phyloP scores from a whole-genome alignment of 2,329 filamentous ascomycete genomes.

The Scolecobasidium constrictum region DNA sequence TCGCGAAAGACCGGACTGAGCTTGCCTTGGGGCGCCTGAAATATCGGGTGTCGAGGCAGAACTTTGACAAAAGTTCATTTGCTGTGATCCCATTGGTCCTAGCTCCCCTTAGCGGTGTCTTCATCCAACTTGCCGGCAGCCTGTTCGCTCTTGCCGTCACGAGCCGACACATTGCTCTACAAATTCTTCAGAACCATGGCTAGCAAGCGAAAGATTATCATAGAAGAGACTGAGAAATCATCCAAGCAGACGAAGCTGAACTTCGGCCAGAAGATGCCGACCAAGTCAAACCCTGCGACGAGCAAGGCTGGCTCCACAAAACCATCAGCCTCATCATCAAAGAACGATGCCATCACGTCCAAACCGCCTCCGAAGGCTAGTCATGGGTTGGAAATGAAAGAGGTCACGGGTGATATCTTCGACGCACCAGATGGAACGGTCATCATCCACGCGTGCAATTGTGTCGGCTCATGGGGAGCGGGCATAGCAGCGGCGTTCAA shows the following conservation, averaged over 20 bases:
- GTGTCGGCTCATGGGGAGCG: constrained; percentile 44
- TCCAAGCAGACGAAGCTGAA: constrained; percentile 4
- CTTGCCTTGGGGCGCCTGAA: too few species aligned
- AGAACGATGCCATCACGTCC: neutral
- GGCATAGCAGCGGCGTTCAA: constrained; percentile 47
- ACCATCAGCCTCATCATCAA: neutral
- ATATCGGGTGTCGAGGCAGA: too few species aligned
- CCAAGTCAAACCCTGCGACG: neutral
- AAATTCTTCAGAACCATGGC: neutral
- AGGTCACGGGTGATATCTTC: constrained; percentile 39
- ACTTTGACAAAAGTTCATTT: neutral
- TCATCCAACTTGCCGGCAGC: neutral
- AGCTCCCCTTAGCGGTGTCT: neutral
- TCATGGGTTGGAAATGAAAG: constrained; percentile 9
- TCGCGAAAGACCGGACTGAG: neutral
- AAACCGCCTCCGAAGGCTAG: neutral
- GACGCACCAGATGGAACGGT: constrained; percentile 37
- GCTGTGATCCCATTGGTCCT: constrained; percentile 1
- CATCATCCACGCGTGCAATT: constrained; percentile 51
- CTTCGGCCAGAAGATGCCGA: constrained; percentile 4
- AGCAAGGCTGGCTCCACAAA: neutral
- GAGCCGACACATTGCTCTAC: too few species aligned
- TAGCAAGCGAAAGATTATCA: constrained; percentile 1
- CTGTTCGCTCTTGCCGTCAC: neutral
- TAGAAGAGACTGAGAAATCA: neutral